Evolutionary conservation across 2,329 filamentous ascomycete genomes (phyloP), one percentile per base, ranked within the genome.

Genomic region (Sporothrix luriei): DNA sequence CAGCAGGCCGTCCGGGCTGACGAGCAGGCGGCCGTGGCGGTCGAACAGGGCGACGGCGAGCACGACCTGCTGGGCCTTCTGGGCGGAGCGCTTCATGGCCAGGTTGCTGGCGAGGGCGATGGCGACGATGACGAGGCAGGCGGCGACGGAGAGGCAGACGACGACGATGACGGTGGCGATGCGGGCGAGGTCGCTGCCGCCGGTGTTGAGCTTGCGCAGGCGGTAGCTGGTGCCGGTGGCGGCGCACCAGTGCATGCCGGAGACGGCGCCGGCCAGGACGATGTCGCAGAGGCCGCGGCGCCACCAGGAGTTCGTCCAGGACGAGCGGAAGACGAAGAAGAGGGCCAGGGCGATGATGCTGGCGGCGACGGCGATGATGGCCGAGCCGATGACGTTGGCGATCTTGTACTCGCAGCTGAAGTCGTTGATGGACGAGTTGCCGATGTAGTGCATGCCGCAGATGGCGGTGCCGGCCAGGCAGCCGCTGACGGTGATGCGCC

Each of bases 231-330:
- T 95, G 19, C 91, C 91, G 13, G 87, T 84, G 3, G 90, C 85
- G 43, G 90, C 92, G 69, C 90, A 90, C 90, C 92, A 96, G 79
- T 96, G 92, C 92, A 96, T 95, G 0, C 91, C 91, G 11, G 90
- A 93, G 2, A 95, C 91, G 52, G 90, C 91, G 19, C 86, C 83
- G 10, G 91, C 90, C 52, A 96, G 83, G 21, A 93, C 78, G 59
- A 87, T 79, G 11, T 90, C 90, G 71, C 89, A 91, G 2, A 88
- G 75, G 11, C 84, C 79, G 70, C 92, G 84, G 76, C 92, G 92
- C 90, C 90, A 93, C 87, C 90, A 92, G 19, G 86, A 87, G 75
- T 89, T 90, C 64, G 90, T 91, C 92, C 92, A 97, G 19, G 87
- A 85, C 19, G 90, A 87, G 73, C 90, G 86, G 78, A 91, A 88